Conservation (phyloP, 306 rosid genomes). For the Arachis stenosperma region DNA sequence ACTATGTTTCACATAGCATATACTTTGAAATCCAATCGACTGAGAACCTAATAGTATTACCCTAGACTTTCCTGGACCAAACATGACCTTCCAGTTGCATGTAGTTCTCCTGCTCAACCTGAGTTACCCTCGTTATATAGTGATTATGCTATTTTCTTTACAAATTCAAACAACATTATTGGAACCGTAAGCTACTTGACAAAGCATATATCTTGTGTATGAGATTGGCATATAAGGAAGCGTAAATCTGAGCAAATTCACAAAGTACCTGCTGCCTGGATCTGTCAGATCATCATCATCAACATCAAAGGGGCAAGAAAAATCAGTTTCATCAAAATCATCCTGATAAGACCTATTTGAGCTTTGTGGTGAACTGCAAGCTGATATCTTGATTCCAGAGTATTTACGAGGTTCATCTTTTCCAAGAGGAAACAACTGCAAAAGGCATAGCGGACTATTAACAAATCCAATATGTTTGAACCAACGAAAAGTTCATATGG, state of each 20-base stretch:
- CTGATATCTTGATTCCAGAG: conserved; percentile 59
- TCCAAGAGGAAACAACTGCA: conserved; percentile 61
- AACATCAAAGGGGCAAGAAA: conserved; percentile 74
- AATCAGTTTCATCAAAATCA: conserved; percentile 70
- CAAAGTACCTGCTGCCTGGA: conserved; percentile 79
- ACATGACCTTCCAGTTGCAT: conserved; percentile 20
- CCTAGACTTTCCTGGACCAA: conserved; percentile 19
- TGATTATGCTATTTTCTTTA: conserved; percentile 10
- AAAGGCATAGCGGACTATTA: conserved; percentile 37
- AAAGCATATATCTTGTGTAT: conserved; percentile 22
- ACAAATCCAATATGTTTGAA: conserved; percentile 14
- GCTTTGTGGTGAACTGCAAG: conserved; percentile 64
- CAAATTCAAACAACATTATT: conserved; percentile 5
- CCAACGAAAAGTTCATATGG: background rate
- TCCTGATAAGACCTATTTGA: conserved; percentile 81
- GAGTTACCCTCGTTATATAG: conserved; percentile 15
- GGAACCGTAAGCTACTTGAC: conserved; percentile 7
- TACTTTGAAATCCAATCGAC: conserved; percentile 1
- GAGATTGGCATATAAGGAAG: conserved; percentile 28
- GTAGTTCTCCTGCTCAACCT: conserved; percentile 16
- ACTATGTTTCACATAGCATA: conserved; percentile 1
- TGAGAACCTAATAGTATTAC: background rate
- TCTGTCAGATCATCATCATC: conserved; percentile 71
- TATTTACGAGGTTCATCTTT: conserved; percentile 60
- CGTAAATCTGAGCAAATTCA: conserved; percentile 32